Conservation (phyloP, 78 protist genomes). For the Dictyostelium citrinum region DNA sequence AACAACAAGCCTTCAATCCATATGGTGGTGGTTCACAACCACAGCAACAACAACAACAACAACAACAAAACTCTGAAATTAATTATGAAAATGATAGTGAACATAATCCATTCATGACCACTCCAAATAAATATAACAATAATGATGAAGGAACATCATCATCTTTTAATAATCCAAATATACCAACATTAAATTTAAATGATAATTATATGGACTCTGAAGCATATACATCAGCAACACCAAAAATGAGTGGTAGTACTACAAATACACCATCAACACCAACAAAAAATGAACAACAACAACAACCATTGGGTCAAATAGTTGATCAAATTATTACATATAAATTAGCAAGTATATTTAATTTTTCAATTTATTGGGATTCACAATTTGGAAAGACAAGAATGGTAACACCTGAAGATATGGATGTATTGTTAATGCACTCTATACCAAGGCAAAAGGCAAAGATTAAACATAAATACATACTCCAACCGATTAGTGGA, state of each 20-base stretch:
- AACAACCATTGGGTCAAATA: not conserved
- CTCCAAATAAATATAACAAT: not conserved
- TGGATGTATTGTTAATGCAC: constrained; percentile 64
- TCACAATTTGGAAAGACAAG: constrained; percentile 38
- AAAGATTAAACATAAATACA: constrained; percentile 41
- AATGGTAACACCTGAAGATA: constrained; percentile 34
- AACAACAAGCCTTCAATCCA: not conserved
- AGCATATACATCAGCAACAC: not conserved
- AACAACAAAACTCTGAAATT: not conserved
- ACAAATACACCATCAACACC: not conserved
- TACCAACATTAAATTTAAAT: not conserved
- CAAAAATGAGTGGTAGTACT: not conserved
- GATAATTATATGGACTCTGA: not conserved
- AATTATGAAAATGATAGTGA: constrained; percentile 13
- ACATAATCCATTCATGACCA: constrained; percentile 12
- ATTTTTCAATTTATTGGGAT: constrained; percentile 60
- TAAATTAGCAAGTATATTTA: constrained; percentile 20
- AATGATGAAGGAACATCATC: not conserved
- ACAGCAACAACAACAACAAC: not conserved
- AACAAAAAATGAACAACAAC: not conserved
- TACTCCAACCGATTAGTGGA: constrained; percentile 30
- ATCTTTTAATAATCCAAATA: not conserved
- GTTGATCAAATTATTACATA: constrained; percentile 4
- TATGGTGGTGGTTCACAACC: not conserved
- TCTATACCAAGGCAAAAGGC: constrained; percentile 51